Base-by-base conservation (phyloP, 495 filamentous ascomycete genomes). In the Aspergillus affinis region DNA sequence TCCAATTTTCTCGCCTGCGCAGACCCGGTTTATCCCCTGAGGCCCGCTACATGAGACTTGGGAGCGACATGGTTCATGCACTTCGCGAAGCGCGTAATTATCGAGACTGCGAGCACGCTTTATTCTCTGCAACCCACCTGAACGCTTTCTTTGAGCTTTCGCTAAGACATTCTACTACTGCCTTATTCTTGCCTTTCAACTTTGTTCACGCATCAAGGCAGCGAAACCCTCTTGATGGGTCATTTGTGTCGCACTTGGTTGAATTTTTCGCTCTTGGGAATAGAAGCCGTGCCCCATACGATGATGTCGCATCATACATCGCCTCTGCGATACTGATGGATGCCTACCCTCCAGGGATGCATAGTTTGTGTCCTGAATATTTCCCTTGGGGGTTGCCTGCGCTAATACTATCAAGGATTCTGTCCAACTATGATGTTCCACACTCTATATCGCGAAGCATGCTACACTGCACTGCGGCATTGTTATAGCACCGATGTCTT, bases 321-420 rank as follows among this genome's bases (percentile, higher is more conserved):
- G 61, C 69, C 57, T 72, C 62, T 17, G 63, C 62, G 41, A 60
- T 72, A 5, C 23, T 72, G 19, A 48, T 67, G 21, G 66, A 71
- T 59, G 57, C 21, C 20, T 67, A 70, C 51, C 62, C 68, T 6
- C 61, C 61, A 45, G 61, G 65, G 17, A 70, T 70, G 61, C 65
- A 72, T 56, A 23, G 62, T 72, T 56, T 54, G 63, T 67, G 21
- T 13, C 51, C 26, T 17, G 5, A 12, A 32, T n/a, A 15, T 29
- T 9, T 4, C 15, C 15, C 51, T 17, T 26, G 19, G 2, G 8
- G 4, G 4, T 21, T 21, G 7, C 20, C 15, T 19, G 20, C 19
- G 27, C 54, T 61, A 62, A 57, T 41, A 8, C 8, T 32, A 8
- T 20, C 32, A 26, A 69, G 68, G 48, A 17, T 71, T 71, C 46